A percentile compares a stretch with the other conserved stretches of the same genome.
These are phyloP conservation scores for Waitea zeae DNA, from an alignment of 1,284 basidiomycete species.

Conservation along the genomic window DNA sequence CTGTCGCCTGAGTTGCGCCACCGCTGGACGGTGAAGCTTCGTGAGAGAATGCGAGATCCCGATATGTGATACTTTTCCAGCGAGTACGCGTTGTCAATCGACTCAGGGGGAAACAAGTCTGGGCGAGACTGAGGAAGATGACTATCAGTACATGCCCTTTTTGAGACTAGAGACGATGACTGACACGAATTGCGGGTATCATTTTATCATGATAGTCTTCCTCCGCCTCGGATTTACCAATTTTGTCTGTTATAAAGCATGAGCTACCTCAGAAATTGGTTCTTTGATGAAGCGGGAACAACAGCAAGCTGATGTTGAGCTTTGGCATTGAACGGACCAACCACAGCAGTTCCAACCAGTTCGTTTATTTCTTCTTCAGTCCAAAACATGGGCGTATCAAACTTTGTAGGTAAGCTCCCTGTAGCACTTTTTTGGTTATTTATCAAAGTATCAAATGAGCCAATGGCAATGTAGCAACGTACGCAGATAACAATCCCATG, in stretches of 20 bases:
- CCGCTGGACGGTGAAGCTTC: conserved; percentile 69
- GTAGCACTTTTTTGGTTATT: too few species aligned
- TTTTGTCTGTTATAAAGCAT: conserved; percentile 43
- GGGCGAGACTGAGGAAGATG: conserved; percentile 33
- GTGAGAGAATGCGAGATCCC: conserved; percentile 86
- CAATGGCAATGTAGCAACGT: conserved; percentile 10
- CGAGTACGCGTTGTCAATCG: conserved; percentile 39
- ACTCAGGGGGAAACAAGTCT: conserved; percentile 46
- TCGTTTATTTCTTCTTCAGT: conserved; percentile 51
- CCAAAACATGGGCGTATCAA: conserved; percentile 98
- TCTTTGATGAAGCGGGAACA: too few species aligned
- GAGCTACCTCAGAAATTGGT: too few species aligned
- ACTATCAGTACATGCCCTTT: conserved; percentile 1
- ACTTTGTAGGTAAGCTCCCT: conserved; percentile 54
- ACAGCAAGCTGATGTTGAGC: conserved; percentile 2
- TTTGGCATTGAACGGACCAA: conserved; percentile 40
- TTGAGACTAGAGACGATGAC: conserved; percentile 12
- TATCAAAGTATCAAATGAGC: background rate
- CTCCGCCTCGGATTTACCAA: conserved; percentile 78
- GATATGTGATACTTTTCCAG: conserved; percentile 75
- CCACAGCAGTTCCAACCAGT: conserved; percentile 71
- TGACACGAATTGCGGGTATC: conserved; percentile 47
- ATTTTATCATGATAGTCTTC: conserved; percentile 52
- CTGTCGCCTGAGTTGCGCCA: conserved; percentile 23
- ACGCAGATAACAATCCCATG: conserved; percentile 61